Evolutionary conservation across 495 filamentous ascomycete genomes (phyloP).

Genomic region (Tuber magnatum): DNA sequence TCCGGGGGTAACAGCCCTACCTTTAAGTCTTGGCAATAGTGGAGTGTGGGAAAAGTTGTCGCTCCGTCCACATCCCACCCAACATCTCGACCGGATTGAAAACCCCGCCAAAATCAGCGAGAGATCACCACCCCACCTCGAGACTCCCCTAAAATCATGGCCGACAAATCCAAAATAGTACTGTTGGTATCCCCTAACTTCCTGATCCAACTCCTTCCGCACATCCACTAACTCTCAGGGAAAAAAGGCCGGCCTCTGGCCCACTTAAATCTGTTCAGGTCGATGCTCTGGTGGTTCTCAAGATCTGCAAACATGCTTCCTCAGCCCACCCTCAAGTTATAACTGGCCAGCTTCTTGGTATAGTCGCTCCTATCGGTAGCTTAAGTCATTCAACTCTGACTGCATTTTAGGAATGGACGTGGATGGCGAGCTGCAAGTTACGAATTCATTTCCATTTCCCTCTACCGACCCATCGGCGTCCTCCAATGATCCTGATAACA

Average conservation of each 20-base stretch:
- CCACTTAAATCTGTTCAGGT: slow-evolving; percentile 68
- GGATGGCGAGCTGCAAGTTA: slow-evolving; percentile 75
- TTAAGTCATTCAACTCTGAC: slow-evolving; percentile 43
- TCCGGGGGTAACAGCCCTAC: slow-evolving; percentile 32
- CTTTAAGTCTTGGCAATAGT: slow-evolving; percentile 31
- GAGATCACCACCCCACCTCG: slow-evolving; percentile 6
- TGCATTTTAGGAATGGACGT: slow-evolving; percentile 86
- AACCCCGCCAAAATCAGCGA: slow-evolving; percentile 9
- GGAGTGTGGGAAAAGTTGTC: slow-evolving; percentile 34
- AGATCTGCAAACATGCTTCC: slow-evolving; percentile 62
- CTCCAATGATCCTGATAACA: slow-evolving; percentile 64
- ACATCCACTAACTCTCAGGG: background rate
- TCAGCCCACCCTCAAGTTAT: slow-evolving; percentile 37
- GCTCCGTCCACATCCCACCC: slow-evolving; percentile 10
- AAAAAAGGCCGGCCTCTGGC: slow-evolving; percentile 19
- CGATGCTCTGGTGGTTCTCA: slow-evolving; percentile 77
- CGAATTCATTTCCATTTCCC: slow-evolving; percentile 92
- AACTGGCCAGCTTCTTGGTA: slow-evolving; percentile 40
- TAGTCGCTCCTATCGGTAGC: background rate
- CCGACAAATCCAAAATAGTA: slow-evolving; percentile 11
- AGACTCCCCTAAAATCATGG: slow-evolving; percentile 27
- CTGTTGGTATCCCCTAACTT: slow-evolving; percentile 1
- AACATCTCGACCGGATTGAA: slow-evolving; percentile 17
- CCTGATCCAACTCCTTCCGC: slow-evolving; percentile 10
- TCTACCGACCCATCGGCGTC: slow-evolving; percentile 63